Percentiles rank a stretch among this genome's conserved stretches.
Evolutionary conservation across 2,329 filamentous ascomycete genomes (phyloP).

Genomic region (Aspergillus ochraceoroseus): DNA sequence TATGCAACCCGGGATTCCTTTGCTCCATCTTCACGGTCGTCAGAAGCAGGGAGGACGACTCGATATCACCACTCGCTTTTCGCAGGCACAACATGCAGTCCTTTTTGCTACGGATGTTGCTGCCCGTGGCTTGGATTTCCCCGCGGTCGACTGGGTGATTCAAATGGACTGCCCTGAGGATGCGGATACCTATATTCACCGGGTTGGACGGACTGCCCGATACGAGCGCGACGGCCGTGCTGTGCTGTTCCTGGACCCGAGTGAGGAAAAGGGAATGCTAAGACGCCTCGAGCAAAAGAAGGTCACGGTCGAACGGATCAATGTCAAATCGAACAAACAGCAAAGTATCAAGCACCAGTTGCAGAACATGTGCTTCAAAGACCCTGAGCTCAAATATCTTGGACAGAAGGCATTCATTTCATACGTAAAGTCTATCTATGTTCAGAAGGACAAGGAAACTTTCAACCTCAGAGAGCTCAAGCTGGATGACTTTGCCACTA

Average conservation of each 20-base stretch:
- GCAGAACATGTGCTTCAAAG: slow-evolving; percentile 93
- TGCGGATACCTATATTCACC: slow-evolving; percentile 94
- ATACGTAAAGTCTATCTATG: slow-evolving; percentile 75
- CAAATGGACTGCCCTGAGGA: slow-evolving; percentile 97
- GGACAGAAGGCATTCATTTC: slow-evolving; percentile 94
- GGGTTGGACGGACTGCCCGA: slow-evolving; percentile 88
- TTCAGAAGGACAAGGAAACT: slow-evolving; percentile 87
- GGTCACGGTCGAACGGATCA: slow-evolving; percentile 80
- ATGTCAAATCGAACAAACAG: slow-evolving; percentile 84
- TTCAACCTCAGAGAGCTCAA: slow-evolving; percentile 81
- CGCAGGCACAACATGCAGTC: slow-evolving; percentile 73
- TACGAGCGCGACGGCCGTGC: slow-evolving; percentile 84
- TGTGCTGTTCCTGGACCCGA: slow-evolving; percentile 86
- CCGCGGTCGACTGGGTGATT: slow-evolving; percentile 97
- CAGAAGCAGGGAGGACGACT: slow-evolving; percentile 87
- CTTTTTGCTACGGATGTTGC: slow-evolving; percentile 95
- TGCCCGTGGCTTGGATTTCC: slow-evolving; percentile 90
- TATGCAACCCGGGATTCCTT: slow-evolving; percentile 85
- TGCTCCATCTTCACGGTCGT: slow-evolving; percentile 87
- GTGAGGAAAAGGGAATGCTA: slow-evolving; percentile 88
- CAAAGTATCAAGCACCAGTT: slow-evolving; percentile 76
- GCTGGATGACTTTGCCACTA: slow-evolving; percentile 78
- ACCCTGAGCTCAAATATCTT: slow-evolving; percentile 87
- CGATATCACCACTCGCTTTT: slow-evolving; percentile 81
- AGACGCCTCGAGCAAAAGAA: slow-evolving; percentile 80